phyloP scores from a whole-genome alignment of 2,329 filamentous ascomycete genomes.

The Tolypocladium ophioglossoides region DNA sequence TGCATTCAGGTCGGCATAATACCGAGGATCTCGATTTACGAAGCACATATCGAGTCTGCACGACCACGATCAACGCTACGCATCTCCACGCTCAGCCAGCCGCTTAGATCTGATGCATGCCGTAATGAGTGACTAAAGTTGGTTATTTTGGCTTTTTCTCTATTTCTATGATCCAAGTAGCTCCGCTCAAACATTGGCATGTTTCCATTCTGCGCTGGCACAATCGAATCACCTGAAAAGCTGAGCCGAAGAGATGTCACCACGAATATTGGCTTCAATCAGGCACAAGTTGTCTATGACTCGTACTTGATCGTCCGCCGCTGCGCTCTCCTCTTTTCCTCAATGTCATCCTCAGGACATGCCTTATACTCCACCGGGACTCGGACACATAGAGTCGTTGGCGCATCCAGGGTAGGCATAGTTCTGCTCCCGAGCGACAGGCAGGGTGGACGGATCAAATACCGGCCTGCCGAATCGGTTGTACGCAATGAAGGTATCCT shows the following conservation, averaged over 20 bases:
- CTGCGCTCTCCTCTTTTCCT: not conserved
- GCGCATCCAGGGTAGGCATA: not conserved
- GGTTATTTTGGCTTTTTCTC: not conserved
- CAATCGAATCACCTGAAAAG: not conserved
- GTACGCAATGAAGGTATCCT: constrained; percentile 31
- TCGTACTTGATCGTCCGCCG: not conserved
- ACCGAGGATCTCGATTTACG: not conserved
- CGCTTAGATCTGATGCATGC: not conserved
- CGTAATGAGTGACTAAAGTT: not conserved
- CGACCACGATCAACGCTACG: not conserved
- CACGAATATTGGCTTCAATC: not conserved
- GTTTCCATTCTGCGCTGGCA: not conserved
- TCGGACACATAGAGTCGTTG: not conserved
- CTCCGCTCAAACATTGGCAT: not conserved
- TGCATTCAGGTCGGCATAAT: not conserved
- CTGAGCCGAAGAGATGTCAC: not conserved
- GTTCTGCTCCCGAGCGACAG: not conserved
- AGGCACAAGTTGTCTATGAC: not conserved
- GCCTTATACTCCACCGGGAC: not conserved
- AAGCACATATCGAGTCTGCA: not conserved
- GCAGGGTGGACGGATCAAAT: constrained; percentile 4
- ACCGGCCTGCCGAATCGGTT: constrained; percentile 35
- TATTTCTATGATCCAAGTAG: not conserved
- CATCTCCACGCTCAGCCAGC: not conserved
- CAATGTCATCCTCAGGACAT: not conserved